phyloP scores from a whole-genome alignment of 2,329 filamentous ascomycete species.

The Colletotrichum gloeosporioides region DNA sequence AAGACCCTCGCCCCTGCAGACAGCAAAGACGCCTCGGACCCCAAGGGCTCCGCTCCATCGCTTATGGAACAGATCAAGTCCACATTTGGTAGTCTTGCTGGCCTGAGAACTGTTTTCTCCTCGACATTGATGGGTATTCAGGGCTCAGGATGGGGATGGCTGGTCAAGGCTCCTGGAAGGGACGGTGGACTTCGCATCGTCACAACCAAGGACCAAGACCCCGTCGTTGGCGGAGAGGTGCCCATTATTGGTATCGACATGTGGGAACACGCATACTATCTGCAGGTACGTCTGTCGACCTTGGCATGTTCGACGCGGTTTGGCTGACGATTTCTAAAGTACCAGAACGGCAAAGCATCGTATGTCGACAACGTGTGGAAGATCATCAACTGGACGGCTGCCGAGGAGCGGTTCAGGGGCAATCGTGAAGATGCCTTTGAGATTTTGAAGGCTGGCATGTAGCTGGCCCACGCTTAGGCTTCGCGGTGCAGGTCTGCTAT shows the following conservation, averaged over 20 bases:
- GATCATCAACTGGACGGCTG: constrained; percentile 78
- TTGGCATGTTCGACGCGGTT: too few species aligned
- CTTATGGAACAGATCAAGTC: constrained; percentile 65
- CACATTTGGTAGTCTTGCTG: constrained; percentile 71
- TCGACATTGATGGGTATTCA: constrained; percentile 73
- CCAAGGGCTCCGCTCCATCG: constrained; percentile 56
- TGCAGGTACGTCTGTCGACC: constrained; percentile 61
- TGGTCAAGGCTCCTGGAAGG: constrained; percentile 65
- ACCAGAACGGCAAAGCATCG: constrained; percentile 75
- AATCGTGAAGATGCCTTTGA: constrained; percentile 50
- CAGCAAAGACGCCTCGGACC: constrained; percentile 58
- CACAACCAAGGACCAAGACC: constrained; percentile 86
- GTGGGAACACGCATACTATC: constrained; percentile 94
- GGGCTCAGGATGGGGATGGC: constrained; percentile 89
- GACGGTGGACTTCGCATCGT: constrained; percentile 68
- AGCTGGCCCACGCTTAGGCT: fast-evolving
- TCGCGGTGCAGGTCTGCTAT: fast-evolving
- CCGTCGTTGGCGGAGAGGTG: constrained; percentile 61
- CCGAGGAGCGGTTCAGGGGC: constrained; percentile 66
- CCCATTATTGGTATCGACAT: constrained; percentile 85
- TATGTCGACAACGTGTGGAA: constrained; percentile 82
- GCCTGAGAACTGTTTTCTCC: constrained; percentile 71
- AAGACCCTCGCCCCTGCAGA: constrained; percentile 73
- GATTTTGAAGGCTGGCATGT: constrained; percentile 38
- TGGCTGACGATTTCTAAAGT: constrained; percentile 55